These are phyloP conservation scores for Mortierella claussenii DNA, from an alignment of 192 early-diverging fungal species.

Conservation along the genomic window DNA sequence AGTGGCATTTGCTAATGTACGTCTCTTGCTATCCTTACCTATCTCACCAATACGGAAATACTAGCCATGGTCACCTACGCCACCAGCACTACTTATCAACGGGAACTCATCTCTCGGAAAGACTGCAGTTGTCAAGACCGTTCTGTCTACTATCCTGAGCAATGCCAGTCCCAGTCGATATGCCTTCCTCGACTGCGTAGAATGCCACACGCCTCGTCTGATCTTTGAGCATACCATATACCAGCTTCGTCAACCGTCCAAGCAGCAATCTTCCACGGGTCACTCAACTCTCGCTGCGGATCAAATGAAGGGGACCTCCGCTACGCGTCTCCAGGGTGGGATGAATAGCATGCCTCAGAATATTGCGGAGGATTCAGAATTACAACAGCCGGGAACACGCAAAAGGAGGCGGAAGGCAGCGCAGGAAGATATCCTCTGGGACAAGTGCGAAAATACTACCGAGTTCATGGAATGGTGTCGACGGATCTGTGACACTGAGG, in stretches of 20 bases:
- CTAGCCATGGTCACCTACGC: constrained; percentile 41
- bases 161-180: constrained; percentile 36
- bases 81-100: constrained; percentile 58
- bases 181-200: constrained; percentile 78
- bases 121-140: constrained; percentile 49
- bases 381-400: neutral
- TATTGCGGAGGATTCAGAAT: neutral
- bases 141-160: constrained; percentile 25
- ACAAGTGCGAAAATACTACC: constrained; percentile 72
- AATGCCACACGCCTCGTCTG: constrained; percentile 78
- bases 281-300: neutral
- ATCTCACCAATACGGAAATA: neutral
- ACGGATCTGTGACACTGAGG: constrained; percentile 28
- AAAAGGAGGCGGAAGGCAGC: constrained; percentile 6
- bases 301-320: neutral
- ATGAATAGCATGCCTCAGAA: too few species aligned
- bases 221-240: constrained; percentile 84
- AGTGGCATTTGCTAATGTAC: too few species aligned
- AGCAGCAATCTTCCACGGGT: constrained; percentile 3
- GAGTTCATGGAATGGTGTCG: constrained; percentile 73
- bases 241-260: constrained; percentile 65
- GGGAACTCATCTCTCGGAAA: constrained; percentile 64
- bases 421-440: constrained; percentile 14
- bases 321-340: constrained; percentile 47
- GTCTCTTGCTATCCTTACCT: too few species aligned